Evolutionary conservation across 1,139 yeast species (phyloP).

Genomic region (Yamadazyma triangularis): DNA sequence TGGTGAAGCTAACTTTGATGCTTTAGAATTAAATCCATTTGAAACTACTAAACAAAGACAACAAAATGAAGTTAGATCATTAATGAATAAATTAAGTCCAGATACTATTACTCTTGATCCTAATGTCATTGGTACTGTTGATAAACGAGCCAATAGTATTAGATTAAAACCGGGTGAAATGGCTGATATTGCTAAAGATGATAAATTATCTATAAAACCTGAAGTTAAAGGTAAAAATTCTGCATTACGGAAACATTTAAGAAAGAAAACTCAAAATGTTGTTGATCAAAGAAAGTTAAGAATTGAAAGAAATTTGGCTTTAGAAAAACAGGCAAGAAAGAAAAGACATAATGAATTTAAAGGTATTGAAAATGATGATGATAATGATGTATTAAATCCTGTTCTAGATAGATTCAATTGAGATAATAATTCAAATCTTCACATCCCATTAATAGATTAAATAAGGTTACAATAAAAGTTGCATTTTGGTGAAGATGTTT

Average conservation of each 20-base stretch:
- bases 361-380: constrained; percentile 49
- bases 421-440: too few relatives aligned
- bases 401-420: constrained; percentile 57
- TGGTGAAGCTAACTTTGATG: constrained; percentile 97
- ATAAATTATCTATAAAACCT: constrained; percentile 48
- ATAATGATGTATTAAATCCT: constrained; percentile 45
- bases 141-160: constrained; percentile 57
- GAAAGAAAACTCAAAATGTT: constrained; percentile 83
- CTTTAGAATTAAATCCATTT: constrained; percentile 88
- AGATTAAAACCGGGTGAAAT: constrained; percentile 64
- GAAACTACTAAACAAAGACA: constrained; percentile 92
- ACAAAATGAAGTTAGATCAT: constrained; percentile 81
- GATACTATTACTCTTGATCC: constrained; percentile 94
- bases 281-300: constrained; percentile 84
- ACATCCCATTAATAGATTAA: too few relatives aligned
- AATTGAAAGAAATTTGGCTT: constrained; percentile 69
- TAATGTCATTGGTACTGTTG: constrained; percentile 78
- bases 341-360: constrained; percentile 42
- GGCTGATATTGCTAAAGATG: constrained; percentile 39
- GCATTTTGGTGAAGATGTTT: too few relatives aligned
- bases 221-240: constrained; percentile 78
- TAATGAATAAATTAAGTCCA: constrained; percentile 85
- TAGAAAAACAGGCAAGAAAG: constrained; percentile 71
- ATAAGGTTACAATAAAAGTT: too few relatives aligned
- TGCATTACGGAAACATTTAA: constrained; percentile 69